Conservation (phyloP, 108 stramenopile genomes). For the Pseudonitzschia delicatissima region DNA sequence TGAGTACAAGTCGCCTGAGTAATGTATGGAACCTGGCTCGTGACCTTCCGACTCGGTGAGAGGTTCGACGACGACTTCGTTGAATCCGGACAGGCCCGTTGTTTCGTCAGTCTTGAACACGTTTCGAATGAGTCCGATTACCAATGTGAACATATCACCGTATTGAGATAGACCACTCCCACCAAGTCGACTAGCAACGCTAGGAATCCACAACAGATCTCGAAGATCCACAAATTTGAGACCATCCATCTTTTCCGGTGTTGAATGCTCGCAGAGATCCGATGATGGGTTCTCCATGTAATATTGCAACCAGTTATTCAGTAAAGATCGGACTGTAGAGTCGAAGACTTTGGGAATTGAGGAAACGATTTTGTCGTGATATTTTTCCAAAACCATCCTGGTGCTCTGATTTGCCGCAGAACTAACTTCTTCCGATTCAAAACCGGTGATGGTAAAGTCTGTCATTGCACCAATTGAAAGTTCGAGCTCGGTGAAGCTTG, state of each 20-base stretch:
- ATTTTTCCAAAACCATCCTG: constrained; percentile 21
- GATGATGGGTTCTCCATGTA: constrained; percentile 10
- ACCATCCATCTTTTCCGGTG: neutral
- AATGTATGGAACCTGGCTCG: constrained; percentile 37
- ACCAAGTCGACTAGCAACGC: constrained; percentile 31
- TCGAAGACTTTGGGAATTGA: constrained; percentile 36
- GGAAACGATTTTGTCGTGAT: constrained; percentile 18
- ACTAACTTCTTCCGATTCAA: constrained; percentile 13
- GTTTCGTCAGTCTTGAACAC: constrained; percentile 46
- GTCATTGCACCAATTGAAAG: constrained; percentile 15
- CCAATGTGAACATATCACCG: constrained; percentile 50
- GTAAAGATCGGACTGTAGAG: constrained; percentile 22
- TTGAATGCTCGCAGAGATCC: neutral
- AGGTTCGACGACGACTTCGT: constrained; percentile 48
- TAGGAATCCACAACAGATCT: constrained; percentile 47
- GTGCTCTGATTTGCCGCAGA: constrained; percentile 6
- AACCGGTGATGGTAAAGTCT: constrained; percentile 14
- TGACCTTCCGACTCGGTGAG: constrained; percentile 51
- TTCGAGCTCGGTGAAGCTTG: constrained; percentile 46
- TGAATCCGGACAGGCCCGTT: constrained; percentile 51
- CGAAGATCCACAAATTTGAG: constrained; percentile 53
- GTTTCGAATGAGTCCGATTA: constrained; percentile 33
- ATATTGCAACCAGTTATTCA: constrained; percentile 30
- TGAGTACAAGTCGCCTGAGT: constrained; percentile 32
- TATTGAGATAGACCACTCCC: constrained; percentile 47